Base-by-base conservation (phyloP, 2,329 filamentous ascomycete genomes). In the Amauroascus niger region DNA sequence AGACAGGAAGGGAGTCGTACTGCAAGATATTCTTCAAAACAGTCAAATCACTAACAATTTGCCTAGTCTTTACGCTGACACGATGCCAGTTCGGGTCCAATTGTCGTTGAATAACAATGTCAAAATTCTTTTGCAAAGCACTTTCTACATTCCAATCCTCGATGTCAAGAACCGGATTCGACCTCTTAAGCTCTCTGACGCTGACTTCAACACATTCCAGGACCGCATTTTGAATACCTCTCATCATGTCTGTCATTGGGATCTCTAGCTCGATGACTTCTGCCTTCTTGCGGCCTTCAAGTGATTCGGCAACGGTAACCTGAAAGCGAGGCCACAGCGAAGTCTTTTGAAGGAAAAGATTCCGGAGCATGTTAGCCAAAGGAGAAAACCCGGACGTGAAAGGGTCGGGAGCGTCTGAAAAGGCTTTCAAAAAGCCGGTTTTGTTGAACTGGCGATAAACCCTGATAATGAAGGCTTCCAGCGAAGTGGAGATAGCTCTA, bases 201-300 rank as follows among this genome's bases (percentile, higher is more conserved):
- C 89, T 95, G 61, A 88, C 84, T 69, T 97, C 91, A 16, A 98
- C 90, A 65, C 93, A 98, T 66, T 97, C 91, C 70, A 98, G 81
- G 56, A 97, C 85, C 24, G 93, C 90, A 59, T 87, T 91, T 65
- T 98, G 93, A 39, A 98, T 96, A 40, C 89, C 83, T 56, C 80
- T 81, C 93, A 98, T 98, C 48, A 83, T 79, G 35, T 95, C 87
- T 4, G 88, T 95, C 91, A 98, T 97, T 26, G 88, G 85, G 4
- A 98, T 86, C 69, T 96, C 93, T 22, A 97, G 77, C 70, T 98
- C 93, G 59, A 98, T 95, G 44, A 98, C 93, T 70, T 98, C 93
- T 3, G 93, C 91, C 66, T 91, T 95, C 64, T 86, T 85, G 67
- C 87, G 87, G 8, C 90, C 90, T 69, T 98, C 93, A 2, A 98